phyloP scores from a whole-genome alignment of 345 rosid species.

The Euphorbia lathyris region DNA sequence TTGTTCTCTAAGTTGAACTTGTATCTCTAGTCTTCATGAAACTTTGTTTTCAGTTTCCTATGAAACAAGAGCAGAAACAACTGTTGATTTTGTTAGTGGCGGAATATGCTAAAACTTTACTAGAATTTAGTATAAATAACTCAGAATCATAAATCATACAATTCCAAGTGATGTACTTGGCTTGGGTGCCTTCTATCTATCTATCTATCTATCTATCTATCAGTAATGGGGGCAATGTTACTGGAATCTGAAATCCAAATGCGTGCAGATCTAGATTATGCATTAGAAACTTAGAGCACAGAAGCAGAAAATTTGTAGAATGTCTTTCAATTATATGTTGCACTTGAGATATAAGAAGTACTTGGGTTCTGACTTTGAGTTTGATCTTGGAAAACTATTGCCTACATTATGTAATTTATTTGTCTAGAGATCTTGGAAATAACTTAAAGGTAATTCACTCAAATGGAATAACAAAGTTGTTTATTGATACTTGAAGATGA shows the following conservation, averaged over 20 bases:
- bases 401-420: neutral
- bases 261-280: neutral
- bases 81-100: neutral
- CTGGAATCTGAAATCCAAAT: neutral
- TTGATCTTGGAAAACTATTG: neutral
- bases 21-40: neutral
- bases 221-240: neutral
- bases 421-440: neutral
- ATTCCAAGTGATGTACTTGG: neutral
- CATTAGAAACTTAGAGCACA: no score
- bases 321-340: neutral
- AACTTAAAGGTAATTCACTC: neutral
- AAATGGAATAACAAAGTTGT: neutral
- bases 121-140: neutral
- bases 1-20: neutral
- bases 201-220: no score
- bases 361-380: neutral
- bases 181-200: neutral
- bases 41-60: neutral
- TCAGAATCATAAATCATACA: neutral
- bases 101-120: neutral
- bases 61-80: neutral
- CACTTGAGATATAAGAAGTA: neutral
- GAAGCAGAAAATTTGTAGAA: neutral
- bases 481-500: neutral